Conservation (phyloP, 768 basidiomycete genomes). For the Suillus alpinus region DNA sequence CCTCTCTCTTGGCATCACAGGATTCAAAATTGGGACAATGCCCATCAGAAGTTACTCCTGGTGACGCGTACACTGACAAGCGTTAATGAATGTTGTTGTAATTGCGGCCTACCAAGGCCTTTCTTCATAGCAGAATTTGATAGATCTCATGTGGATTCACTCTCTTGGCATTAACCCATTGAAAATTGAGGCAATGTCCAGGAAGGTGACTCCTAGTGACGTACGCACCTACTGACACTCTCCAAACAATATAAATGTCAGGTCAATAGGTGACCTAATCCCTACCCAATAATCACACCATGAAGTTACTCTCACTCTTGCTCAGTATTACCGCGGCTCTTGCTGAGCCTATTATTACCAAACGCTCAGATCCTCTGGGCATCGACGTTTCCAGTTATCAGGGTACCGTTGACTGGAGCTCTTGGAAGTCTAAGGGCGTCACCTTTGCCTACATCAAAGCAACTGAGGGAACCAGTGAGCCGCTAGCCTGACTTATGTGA, state of each 20-base stretch:
- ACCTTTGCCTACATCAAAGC: conserved; percentile 59
- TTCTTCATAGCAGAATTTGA: background rate
- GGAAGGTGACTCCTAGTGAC: background rate
- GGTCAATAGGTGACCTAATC: too few relatives aligned
- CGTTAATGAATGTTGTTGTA: too few relatives aligned
- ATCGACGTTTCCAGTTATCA: conserved; percentile 53
- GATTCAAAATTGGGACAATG: background rate
- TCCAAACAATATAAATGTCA: too few relatives aligned
- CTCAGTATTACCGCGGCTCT: conserved; percentile 6
- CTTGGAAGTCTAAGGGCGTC: conserved; percentile 46
- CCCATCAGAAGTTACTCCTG: background rate
- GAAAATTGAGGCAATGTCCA: background rate
- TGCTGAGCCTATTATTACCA: conserved; percentile 12
- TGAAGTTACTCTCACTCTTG: conserved; percentile 1
- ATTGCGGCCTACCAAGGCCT: too few relatives aligned
- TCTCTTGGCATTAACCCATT: background rate
- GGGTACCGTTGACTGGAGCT: conserved; percentile 44
- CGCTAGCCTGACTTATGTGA: background rate
- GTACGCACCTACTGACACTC: background rate
- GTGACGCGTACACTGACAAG: background rate
- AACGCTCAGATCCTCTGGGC: conserved; percentile 40
- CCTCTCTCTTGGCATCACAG: background rate
- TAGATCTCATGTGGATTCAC: background rate
- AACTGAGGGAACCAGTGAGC: conserved; percentile 50
- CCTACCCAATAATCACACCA: background rate